These are phyloP conservation scores for Odonthalia washingtoniensis DNA, from an alignment of 31 red algal species.

Conservation along the genomic window DNA sequence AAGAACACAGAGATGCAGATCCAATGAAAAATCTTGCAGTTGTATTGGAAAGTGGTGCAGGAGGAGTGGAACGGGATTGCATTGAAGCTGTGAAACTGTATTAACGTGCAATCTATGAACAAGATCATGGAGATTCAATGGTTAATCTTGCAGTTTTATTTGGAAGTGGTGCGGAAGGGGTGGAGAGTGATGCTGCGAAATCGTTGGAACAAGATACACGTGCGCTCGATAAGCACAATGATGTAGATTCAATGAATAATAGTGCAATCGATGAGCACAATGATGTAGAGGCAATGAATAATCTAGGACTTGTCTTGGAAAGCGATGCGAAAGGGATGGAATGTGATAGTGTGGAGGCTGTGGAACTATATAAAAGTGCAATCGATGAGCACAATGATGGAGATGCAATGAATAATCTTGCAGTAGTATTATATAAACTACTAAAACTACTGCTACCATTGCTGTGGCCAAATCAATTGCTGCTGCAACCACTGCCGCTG, in stretches of 20 bases:
- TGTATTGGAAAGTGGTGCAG: neutral
- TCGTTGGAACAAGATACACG: neutral
- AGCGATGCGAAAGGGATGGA: neutral
- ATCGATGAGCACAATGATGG: too few species aligned
- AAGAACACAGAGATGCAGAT: constrained; percentile 8
- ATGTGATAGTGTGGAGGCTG: neutral
- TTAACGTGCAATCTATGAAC: too few species aligned
- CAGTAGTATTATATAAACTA: too few species aligned
- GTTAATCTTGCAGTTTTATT: neutral
- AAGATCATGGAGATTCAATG: neutral
- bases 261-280: too few species aligned
- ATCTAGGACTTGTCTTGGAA: constrained; percentile 12
- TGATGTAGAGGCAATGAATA: too few species aligned
- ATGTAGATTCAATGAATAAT: constrained; percentile 7
- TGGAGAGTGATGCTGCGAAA: neutral
- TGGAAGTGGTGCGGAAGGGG: neutral
- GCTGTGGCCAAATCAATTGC: too few species aligned
- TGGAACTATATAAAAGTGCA: too few species aligned
- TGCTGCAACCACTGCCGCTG: too few species aligned
- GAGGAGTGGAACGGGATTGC: neutral
- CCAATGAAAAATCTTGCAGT: neutral
- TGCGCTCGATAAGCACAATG: neutral
- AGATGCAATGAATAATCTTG: too few species aligned
- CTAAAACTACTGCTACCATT: too few species aligned
- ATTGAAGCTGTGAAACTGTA: neutral